Percentiles rank a stretch among this genome's conserved stretches.
Conservation (phyloP, 805 yeast species). For the Wickerhamiella azymoides region DNA sequence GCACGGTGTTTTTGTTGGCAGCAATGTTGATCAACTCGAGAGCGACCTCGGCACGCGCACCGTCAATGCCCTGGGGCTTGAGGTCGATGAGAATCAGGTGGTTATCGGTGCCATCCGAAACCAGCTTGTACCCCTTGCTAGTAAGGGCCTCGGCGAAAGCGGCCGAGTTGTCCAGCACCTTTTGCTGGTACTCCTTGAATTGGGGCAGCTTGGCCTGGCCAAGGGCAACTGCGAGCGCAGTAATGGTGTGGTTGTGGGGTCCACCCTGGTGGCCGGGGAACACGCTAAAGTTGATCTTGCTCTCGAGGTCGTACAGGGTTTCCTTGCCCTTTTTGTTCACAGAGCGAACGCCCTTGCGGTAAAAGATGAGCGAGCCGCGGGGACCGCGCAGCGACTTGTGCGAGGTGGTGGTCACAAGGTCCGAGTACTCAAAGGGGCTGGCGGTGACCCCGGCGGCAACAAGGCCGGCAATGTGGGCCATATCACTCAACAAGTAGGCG, state of each 20-base stretch:
- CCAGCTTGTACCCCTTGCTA: constrained; percentile 57
- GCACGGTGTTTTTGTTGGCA: constrained; percentile 89
- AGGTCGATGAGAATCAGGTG: constrained; percentile 80
- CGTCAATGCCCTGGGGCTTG: constrained; percentile 67
- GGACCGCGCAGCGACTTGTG: constrained; percentile 98
- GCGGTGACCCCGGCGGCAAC: constrained; percentile 90
- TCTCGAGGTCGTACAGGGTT: constrained; percentile 73
- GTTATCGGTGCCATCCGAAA: constrained; percentile 88
- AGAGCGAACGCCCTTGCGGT: constrained; percentile 83
- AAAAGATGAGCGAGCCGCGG: constrained; percentile 96
- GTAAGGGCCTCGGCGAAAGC: constrained; percentile 56
- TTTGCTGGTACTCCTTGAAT: constrained; percentile 71
- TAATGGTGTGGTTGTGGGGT: constrained; percentile 95
- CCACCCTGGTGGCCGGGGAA: constrained; percentile 99
- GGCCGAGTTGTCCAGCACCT: constrained; percentile 70
- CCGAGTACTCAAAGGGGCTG: constrained; percentile 87
- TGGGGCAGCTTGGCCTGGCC: constrained; percentile 85
- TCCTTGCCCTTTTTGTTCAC: constrained; percentile 75
- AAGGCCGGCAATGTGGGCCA: constrained; percentile 96
- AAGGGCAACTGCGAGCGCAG: constrained; percentile 90
- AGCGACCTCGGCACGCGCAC: constrained; percentile 88
- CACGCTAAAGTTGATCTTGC: constrained; percentile 86
- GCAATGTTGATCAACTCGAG: constrained; percentile 87
- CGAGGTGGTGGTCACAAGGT: constrained; percentile 94
- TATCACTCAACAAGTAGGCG: constrained; percentile 83